Evolutionary conservation across 1,139 yeast species (phyloP).

Genomic region (Suhomyces anneliseae): DNA sequence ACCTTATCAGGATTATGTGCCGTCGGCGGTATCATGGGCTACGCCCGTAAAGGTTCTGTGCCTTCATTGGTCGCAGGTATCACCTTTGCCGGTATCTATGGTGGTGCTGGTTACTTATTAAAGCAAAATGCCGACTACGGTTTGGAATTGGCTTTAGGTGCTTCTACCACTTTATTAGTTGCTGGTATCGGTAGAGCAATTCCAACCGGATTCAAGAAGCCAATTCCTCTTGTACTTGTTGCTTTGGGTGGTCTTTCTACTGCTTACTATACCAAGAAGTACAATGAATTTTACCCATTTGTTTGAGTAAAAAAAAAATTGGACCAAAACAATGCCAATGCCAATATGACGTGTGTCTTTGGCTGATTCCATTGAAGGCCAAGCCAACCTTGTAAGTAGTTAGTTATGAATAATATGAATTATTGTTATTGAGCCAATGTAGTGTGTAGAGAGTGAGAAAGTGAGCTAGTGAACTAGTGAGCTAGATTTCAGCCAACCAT

Average conservation of each 20-base stretch:
- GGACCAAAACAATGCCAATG: background rate
- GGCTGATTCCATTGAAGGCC: too few relatives aligned
- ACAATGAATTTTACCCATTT: conserved; percentile 60
- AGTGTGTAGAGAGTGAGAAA: background rate
- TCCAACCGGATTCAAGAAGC: conserved; percentile 60
- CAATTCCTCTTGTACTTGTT: conserved; percentile 70
- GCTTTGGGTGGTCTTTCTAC: conserved; percentile 66
- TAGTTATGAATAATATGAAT: background rate
- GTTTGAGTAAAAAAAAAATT: background rate
- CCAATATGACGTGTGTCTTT: background rate
- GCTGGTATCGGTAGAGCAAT: conserved; percentile 73
- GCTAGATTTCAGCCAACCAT: too few relatives aligned
- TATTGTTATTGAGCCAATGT: background rate
- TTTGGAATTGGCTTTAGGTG: conserved; percentile 73
- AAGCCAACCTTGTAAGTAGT: conserved; percentile 1
- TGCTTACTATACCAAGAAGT: conserved; percentile 70
- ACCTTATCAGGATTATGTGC: conserved; percentile 75
- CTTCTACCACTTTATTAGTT: conserved; percentile 61
- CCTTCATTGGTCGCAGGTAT: conserved; percentile 84
- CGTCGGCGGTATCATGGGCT: conserved; percentile 75
- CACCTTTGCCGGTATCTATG: conserved; percentile 67
- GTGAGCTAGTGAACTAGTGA: background rate
- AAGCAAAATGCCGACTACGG: conserved; percentile 77
- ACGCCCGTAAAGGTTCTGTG: conserved; percentile 66
- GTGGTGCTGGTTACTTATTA: conserved; percentile 75